Evolutionary conservation across 2,329 filamentous ascomycete genomes (phyloP), one percentile per base, ranked within the genome.

Genomic region (Lecanosticta acicola): DNA sequence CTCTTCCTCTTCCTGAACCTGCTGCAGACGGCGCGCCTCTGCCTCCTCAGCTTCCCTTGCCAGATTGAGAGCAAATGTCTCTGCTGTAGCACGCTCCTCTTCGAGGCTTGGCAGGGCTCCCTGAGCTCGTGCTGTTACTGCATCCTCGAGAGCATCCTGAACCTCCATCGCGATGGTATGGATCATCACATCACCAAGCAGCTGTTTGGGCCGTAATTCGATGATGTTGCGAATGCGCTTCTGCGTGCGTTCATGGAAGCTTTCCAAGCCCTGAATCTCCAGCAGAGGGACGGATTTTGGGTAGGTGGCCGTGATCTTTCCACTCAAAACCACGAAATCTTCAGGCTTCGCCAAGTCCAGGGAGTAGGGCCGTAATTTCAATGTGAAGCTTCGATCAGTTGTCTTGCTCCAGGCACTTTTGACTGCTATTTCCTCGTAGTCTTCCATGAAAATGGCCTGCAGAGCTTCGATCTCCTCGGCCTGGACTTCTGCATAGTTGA

Each of bases 221-320:
- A 90, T 71, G 24, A 94, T 74, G 45, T 80, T 75, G 60, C 83
- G 75, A 13, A 94, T 76, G 59, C 84, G 85, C 62, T 81, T 84
- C 47, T 79, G 75, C 1, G 85, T 87, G 43, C 79, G 81, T 57
- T 85, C 83, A 35, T 81, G 81, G 45, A 95, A 71, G 36, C 78
- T 74, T 19, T 75, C 72, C 34, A 81, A 70, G 44, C 81, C 74
- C 53, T 85, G 83, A 36, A 94, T 63, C 3, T 77, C 80, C 11
- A 95, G 69, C 9, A 87, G 71, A 1, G 90, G 90, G 1, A 81
- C 71, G 1, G 88, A 85, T 62, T 87, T 94, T 3, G 91, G 93
- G 64, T 97, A 97, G 0, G 90, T 94, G 4, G 89, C 85, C 7
- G 88, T 93, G 55, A 97, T 73, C 45, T 86, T 83, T 42, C 94